Percentiles rank a stretch among this genome's conserved stretches.
Evolutionary conservation across 495 filamentous ascomycete species (phyloP).

Genomic region (Talaromyces liani): DNA sequence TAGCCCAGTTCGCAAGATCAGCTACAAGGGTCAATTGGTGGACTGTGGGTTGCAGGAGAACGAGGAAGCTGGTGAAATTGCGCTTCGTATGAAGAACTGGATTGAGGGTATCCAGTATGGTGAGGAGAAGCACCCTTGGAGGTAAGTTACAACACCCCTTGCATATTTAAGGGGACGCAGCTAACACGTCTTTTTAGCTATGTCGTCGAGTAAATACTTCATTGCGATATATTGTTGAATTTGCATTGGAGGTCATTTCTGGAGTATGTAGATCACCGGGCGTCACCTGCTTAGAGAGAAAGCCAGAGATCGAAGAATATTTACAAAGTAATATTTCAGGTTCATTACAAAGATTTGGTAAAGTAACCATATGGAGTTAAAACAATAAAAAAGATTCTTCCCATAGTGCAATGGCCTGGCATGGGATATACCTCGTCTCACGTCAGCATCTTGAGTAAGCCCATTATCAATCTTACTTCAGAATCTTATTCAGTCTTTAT

Average conservation of each 20-base stretch:
- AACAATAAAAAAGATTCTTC: not conserved
- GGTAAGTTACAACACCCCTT: slow-evolving; percentile 27
- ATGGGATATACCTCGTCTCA: not conserved
- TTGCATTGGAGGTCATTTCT: not conserved
- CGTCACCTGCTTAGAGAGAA: not conserved
- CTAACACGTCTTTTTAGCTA: not conserved
- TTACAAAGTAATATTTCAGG: not conserved
- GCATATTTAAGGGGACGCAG: not conserved
- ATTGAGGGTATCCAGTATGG: slow-evolving; percentile 94
- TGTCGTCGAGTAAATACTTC: not conserved
- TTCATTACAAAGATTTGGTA: not conserved
- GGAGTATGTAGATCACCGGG: slow-evolving; percentile 7
- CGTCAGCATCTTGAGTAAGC: not conserved
- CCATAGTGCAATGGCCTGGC: not conserved
- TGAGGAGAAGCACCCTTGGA: slow-evolving; percentile 83
- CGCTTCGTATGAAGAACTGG: slow-evolving; percentile 85
- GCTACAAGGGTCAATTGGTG: slow-evolving; percentile 71
- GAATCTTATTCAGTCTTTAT: no score
- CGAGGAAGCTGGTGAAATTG: slow-evolving; percentile 81
- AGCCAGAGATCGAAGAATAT: not conserved
- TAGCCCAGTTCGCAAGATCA: slow-evolving; percentile 75
- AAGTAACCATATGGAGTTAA: not conserved
- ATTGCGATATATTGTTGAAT: not conserved
- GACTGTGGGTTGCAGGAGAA: slow-evolving; percentile 68
- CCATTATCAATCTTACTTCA: not conserved